Evolutionary conservation across 352 stramenopile genomes (phyloP).

Genomic region (Phytopythium litorale): DNA sequence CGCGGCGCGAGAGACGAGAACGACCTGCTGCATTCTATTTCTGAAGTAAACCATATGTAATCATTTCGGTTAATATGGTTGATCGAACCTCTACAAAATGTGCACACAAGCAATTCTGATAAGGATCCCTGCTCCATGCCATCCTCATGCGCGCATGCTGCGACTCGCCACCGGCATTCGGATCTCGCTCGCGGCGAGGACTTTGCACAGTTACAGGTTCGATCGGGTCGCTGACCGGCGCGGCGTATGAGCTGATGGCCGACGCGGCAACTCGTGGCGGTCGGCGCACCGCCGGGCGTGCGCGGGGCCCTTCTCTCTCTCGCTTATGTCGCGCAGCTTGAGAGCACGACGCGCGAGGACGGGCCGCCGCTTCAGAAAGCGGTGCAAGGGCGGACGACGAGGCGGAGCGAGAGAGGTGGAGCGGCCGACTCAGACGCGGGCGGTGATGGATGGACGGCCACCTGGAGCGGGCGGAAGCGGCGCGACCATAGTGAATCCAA

Average conservation of each 20-base stretch:
- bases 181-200: background rate
- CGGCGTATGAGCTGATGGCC: background rate
- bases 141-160: background rate
- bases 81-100: background rate
- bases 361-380: slow-evolving; percentile 5
- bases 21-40: background rate
- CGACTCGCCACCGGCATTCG: background rate
- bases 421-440: background rate
- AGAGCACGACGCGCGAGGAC: background rate
- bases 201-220: slow-evolving; percentile 5
- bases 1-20: background rate
- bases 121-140: background rate
- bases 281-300: background rate
- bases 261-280: background rate
- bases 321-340: background rate
- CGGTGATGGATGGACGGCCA: background rate
- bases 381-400: background rate
- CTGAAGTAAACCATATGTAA: background rate
- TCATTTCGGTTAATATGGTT: background rate
- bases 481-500: background rate
- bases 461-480: background rate
- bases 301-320: background rate
- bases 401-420: background rate
- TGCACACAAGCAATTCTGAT: background rate
- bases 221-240: background rate